These are phyloP conservation scores for Podila minutissima DNA, from an alignment of 192 early-diverging fungal genomes.

Conservation along the genomic window DNA sequence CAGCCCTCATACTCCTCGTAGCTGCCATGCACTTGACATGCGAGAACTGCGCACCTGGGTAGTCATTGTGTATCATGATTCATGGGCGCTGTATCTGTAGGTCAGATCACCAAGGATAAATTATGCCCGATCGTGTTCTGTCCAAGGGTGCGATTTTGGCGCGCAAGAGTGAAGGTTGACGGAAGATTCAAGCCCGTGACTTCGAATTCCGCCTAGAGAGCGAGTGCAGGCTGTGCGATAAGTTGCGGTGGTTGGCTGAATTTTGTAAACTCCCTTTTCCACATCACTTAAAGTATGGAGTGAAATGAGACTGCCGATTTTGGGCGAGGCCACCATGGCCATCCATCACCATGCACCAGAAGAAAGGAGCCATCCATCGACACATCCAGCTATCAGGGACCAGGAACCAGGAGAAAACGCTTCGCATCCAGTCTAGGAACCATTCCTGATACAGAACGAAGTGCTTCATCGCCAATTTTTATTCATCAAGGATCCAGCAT, in stretches of 20 bases:
- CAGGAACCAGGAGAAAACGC: background rate
- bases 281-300: constrained; percentile 6
- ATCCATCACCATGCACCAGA: background rate
- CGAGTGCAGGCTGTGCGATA: background rate
- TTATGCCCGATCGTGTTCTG: too few species aligned
- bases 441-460: too few species aligned
- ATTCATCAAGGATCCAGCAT: background rate
- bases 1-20: too few species aligned
- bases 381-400: background rate
- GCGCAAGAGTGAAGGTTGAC: too few species aligned
- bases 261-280: constrained; percentile 13
- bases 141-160: too few species aligned
- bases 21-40: too few species aligned
- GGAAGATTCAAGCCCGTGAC: background rate
- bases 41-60: too few species aligned
- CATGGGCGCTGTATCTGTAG: too few species aligned
- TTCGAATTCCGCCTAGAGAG: background rate
- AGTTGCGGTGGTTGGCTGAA: constrained; percentile 3
- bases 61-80: too few species aligned
- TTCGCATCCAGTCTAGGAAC: background rate
- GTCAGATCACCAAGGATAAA: too few species aligned
- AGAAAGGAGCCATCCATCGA: constrained; percentile 2
- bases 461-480: background rate
- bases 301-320: constrained; percentile 6
- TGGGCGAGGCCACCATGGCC: background rate